phyloP scores from a whole-genome alignment of 192 early-diverging fungal genomes.

The Gonapodya sp. region DNA sequence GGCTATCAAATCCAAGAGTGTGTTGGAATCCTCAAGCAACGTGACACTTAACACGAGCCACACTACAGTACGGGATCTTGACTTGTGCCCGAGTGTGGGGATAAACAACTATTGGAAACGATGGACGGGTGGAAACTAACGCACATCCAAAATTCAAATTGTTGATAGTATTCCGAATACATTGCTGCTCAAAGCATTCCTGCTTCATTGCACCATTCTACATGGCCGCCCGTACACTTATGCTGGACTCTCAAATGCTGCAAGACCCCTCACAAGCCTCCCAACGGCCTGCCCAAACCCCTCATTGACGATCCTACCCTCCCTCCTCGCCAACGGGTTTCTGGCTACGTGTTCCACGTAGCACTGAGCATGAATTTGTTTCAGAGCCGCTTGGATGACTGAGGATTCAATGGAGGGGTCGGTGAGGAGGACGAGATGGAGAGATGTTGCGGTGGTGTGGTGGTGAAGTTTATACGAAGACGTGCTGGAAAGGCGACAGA shows the following conservation, averaged over 20 bases:
- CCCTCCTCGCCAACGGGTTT: conserved; percentile 65
- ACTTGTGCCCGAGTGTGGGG: no score
- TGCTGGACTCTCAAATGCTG: conserved; percentile 31
- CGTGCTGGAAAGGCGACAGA: conserved; percentile 67
- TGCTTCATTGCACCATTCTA: no score
- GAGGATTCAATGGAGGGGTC: conserved; percentile 49
- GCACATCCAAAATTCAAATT: no score
- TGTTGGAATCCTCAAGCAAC: no score
- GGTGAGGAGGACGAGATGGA: conserved; percentile 81
- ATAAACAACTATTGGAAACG: no score
- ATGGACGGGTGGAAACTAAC: no score
- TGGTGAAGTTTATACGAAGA: conserved; percentile 83
- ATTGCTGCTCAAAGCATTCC: no score
- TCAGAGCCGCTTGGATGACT: conserved; percentile 57
- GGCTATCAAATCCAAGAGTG: no score
- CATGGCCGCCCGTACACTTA: no score
- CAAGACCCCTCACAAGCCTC: conserved; percentile 37
- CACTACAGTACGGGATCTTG: no score
- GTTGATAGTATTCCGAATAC: no score
- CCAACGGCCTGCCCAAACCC: conserved; percentile 41
- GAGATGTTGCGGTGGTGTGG: conserved; percentile 75
- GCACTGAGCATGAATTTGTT: conserved; percentile 71
- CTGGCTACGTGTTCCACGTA: conserved; percentile 92
- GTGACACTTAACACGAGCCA: no score
- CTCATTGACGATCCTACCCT: conserved; percentile 48